Base-by-base conservation (phyloP, 2,329 filamentous ascomycete genomes). In the Pseudogymnoascus sp. region DNA sequence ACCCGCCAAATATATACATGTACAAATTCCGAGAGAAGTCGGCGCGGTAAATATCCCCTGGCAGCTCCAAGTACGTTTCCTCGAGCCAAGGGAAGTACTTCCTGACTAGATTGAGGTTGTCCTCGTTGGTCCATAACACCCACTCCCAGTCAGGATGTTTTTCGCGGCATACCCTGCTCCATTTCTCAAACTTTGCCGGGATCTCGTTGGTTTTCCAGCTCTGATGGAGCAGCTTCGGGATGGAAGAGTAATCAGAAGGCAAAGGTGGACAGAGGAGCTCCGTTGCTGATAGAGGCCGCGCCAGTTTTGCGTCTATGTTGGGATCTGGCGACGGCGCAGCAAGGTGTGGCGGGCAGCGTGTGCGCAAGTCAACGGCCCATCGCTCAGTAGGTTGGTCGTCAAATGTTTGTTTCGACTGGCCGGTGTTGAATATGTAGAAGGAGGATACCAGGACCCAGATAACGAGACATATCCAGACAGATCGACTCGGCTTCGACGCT, bases 1-100 rank as follows among this genome's bases (percentile, higher is more conserved):
- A 70, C 68, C 73, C 73, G 52, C 73, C 73, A 67, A 72, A 75
- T 9, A 72, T 70, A 60, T 75, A 73, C 73, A 75, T 73, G 66
- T 75, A 75, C 12, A 74, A 61, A 60, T 73, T 28, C 25, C 45
- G 25, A n/a, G 23, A 16, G 14, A 52, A 30, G 23, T 49, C 42
- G 6, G 42, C 42, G 5, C 42, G 42, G 14, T 28, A 49, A 28
- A 49, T 49, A 0, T 49, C 42, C 2, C 23, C 42, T 9, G 14
- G 42, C 23, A 49, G 42, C 12, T 7, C 42, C 42, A 49, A n/a
- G 14, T 30, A 30, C 3, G 23, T 70, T 9, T 69, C 64, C 49
- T 70, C 62, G 39, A 74, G 64, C 71, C 69, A 73, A 0, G 74
- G 72, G 60, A 73, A 73, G 60, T 72, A 67, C 60, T 62, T 69